Evolutionary conservation across 805 yeast genomes (phyloP), one percentile per base, ranked within the genome.

Genomic region (Candida vaughaniae): DNA sequence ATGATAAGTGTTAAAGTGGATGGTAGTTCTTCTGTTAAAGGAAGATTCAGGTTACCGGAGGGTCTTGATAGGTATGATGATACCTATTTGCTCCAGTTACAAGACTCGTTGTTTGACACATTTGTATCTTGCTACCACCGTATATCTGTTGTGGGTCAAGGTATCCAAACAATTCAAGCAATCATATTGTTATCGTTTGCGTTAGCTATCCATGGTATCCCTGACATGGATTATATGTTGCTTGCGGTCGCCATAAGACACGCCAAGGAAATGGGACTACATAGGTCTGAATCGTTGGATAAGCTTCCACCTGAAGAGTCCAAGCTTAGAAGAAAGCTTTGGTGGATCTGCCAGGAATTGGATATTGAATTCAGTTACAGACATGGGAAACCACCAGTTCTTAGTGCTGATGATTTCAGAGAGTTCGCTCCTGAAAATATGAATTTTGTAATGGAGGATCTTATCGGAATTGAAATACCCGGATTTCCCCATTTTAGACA

Each of bases 101-200:
- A 49, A 33, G 36, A 41, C 16, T 34, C 37, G 4, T 41, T 58
- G n/a, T 29, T 55, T 18, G 46, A 45, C 41, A 46, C 52, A 27
- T 56, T 78, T 1, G 51, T 79, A 16, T 72, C 57, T 47, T 80
- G 75, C 47, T 81, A 71, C 44, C 77, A 75, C 45, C 65, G 77
- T 38, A 53, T 78, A 5, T 57, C 72, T 6, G 59, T 75, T 2
- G 49, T 70, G 16, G 71, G 75, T 41, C 81, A 75, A 42, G 82
- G 81, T 7, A 34, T 74, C 0, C 60, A 58, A 23, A 68, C 80
- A 2, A 55, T 79, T 11, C 77, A 69, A 48, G 84, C 75, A 0
- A 58, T 79, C 7, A 42, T 82, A 16, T 46, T 80, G 16, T 53
- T 82, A 29, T 51, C 71, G 1, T 39, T 56, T 5, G 71, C 62